Percentiles rank a stretch among this genome's conserved stretches.
Conservation (phyloP, 768 basidiomycete genomes). For the Boletus sp. region DNA sequence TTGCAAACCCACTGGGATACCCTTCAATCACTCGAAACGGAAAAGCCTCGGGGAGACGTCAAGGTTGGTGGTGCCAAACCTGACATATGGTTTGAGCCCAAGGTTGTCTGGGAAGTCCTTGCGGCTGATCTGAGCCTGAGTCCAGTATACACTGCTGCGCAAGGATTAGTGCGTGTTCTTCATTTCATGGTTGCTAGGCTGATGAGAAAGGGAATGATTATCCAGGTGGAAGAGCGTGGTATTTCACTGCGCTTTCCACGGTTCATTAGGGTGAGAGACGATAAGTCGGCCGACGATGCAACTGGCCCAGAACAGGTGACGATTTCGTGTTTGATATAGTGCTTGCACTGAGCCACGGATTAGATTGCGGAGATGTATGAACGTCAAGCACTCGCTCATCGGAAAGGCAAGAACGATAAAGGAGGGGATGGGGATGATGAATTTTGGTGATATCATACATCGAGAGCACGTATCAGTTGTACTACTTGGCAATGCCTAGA, state of each 20-base stretch:
- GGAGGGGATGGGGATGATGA: constrained; percentile 67
- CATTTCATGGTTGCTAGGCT: background rate
- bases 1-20: constrained; percentile 77
- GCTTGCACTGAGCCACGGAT: constrained; percentile 1
- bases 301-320: constrained; percentile 89
- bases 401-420: constrained; percentile 61
- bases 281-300: constrained; percentile 89
- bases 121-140: constrained; percentile 96
- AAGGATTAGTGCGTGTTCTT: constrained; percentile 66
- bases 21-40: constrained; percentile 73
- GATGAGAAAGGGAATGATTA: background rate
- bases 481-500: constrained; percentile 15
- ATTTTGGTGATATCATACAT: constrained; percentile 58
- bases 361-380: constrained; percentile 95
- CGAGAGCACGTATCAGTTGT: constrained; percentile 6
- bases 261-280: constrained; percentile 88
- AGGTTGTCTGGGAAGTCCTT: constrained; percentile 96
- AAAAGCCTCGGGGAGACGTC: constrained; percentile 73
- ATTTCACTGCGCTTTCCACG: constrained; percentile 96
- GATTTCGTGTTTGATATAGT: background rate
- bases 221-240: constrained; percentile 80
- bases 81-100: constrained; percentile 97
- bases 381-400: constrained; percentile 78
- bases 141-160: constrained; percentile 93
- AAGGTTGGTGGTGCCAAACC: constrained; percentile 93